These are phyloP conservation scores for Helianthus tuberosus DNA, from an alignment of 129 eudicot species.

Conservation along the genomic window DNA sequence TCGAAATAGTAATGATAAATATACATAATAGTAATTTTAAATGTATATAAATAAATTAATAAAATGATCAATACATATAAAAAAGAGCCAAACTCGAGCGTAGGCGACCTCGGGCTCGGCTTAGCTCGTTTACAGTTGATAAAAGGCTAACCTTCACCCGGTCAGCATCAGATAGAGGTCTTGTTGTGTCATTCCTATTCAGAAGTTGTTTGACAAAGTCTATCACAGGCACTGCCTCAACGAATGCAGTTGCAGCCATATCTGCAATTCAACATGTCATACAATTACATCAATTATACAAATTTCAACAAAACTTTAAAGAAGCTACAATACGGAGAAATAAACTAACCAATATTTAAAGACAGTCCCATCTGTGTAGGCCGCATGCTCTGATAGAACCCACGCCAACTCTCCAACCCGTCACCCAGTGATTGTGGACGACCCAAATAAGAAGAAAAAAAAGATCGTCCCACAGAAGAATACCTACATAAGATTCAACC, in stretches of 20 bases:
- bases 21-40: too few relatives aligned
- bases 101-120: too few relatives aligned
- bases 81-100: too few relatives aligned
- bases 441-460: constrained; percentile 79
- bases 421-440: constrained; percentile 84
- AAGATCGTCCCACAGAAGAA: constrained; percentile 81
- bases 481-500: constrained; percentile 44
- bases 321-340: background rate
- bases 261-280: constrained; percentile 47
- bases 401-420: constrained; percentile 95
- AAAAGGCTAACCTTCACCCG: constrained; percentile 65
- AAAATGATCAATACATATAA: too few relatives aligned
- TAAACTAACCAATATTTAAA: constrained; percentile 63
- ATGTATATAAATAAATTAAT: too few relatives aligned
- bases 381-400: constrained; percentile 91
- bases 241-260: constrained; percentile 97
- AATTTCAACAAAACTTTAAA: background rate
- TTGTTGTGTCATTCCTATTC: constrained; percentile 67
- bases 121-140: too few relatives aligned
- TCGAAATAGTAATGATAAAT: too few relatives aligned
- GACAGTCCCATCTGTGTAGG: constrained; percentile 99
- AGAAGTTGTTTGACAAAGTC: constrained; percentile 82
- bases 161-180: constrained; percentile 92
- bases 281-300: constrained; percentile 10
- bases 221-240: constrained; percentile 88